Base-by-base conservation (phyloP, 768 basidiomycete species). In the Lepiota venenata region DNA sequence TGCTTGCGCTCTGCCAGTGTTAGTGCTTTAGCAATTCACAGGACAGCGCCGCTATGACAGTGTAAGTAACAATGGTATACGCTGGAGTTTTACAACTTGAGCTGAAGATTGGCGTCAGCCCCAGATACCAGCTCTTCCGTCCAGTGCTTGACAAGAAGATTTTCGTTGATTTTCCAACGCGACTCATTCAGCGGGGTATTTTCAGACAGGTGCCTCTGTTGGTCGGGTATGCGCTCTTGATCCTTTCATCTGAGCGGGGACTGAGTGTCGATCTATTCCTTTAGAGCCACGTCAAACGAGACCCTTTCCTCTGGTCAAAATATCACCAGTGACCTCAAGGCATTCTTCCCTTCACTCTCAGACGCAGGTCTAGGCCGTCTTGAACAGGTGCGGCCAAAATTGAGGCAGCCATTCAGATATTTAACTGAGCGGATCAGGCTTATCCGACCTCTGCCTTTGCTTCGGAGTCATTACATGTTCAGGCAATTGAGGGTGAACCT, bases 211-310 rank as follows among this genome's bases (percentile, higher is more conserved):
- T 85, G 3, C 78, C 82, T 4, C 61, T 85, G 2, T 77, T 88
- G 29, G 76, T 83, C 29, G 82, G 83, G 84, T 84, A 16, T 73
- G 16, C 40, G 22, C 9, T 36, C 29, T 37, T n/a, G 25, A 25
- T 25, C 25, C 3, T 15, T n/a, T 16, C 9, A 25, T 11, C 11
- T 36, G 20, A 35, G 20, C 11, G 10, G 3, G 20, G 8, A 5
- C 21, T 36, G 14, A 36, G 22, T 46, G 15, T 27, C 16, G 12
- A 36, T 20, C 41, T 37, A 15, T 50, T 36, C 25, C 21, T 27
- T 3, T 50, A 74, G 84, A 2, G 69, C 83, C 0, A 83, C 81
- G 2, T 79, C 82, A 7, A 84, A 87, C 47, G 83, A 87, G 61
- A 81, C 84, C 1, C 64, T 80, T 32, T 72, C 76, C 3, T 67